These are phyloP conservation scores for Nemania sp. DNA, from an alignment of 2,329 filamentous ascomycete genomes.

Conservation along the genomic window DNA sequence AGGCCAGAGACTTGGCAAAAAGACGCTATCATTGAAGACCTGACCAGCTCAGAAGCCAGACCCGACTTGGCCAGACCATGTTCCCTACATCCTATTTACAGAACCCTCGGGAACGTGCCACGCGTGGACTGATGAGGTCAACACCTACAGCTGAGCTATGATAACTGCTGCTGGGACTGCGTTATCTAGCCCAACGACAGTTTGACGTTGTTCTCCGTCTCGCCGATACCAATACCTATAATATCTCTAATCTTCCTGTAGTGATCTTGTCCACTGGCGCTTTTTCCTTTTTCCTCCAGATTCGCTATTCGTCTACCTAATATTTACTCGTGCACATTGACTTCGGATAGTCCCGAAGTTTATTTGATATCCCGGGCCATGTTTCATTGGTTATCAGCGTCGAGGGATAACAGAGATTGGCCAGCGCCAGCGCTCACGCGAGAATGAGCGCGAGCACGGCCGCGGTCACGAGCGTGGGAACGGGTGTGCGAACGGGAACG, in stretches of 20 bases:
- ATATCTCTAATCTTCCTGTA: too few species aligned
- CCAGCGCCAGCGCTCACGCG: constrained; percentile 1
- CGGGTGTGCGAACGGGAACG: too few species aligned
- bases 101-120: constrained; percentile 4
- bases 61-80: too few species aligned
- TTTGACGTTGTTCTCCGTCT: not conserved
- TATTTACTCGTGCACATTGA: too few species aligned
- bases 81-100: too few species aligned
- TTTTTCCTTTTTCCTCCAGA: too few species aligned
- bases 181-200: not conserved
- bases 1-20: too few species aligned
- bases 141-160: not conserved
- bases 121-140: constrained; percentile 8
- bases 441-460: not conserved
- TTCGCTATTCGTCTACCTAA: too few species aligned
- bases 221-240: not conserved
- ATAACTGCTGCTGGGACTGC: not conserved
- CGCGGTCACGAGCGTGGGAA: not conserved
- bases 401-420: constrained; percentile 14
- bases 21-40: too few species aligned
- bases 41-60: too few species aligned
- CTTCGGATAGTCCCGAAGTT: not conserved
- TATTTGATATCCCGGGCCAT: not conserved
- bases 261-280: not conserved
- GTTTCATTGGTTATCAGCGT: constrained; percentile 1